Conservation (phyloP, 1,139 yeast species). For the Hansenula anomala region DNA sequence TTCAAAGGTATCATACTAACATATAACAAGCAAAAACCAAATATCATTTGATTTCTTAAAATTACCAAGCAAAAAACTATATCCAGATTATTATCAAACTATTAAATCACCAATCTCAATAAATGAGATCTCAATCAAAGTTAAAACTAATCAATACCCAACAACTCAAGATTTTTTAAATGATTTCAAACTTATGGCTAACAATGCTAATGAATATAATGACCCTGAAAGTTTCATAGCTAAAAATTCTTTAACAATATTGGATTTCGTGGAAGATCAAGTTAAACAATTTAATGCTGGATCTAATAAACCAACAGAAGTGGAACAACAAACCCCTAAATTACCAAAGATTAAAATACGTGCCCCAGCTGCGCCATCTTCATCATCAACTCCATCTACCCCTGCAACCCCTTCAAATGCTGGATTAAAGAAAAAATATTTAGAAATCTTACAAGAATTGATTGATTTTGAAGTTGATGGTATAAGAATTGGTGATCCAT, state of each 20-base stretch:
- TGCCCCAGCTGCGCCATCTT: not conserved
- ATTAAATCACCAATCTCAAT: constrained; percentile 64
- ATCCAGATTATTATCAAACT: constrained; percentile 77
- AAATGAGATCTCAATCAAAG: constrained; percentile 53
- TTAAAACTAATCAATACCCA: constrained; percentile 26
- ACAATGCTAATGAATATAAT: constrained; percentile 60
- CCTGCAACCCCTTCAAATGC: not conserved
- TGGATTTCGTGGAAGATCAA: constrained; percentile 38
- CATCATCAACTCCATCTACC: constrained; percentile 4
- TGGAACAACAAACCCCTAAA: not conserved
- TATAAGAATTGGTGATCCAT: constrained; percentile 38
- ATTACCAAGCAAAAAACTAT: constrained; percentile 67
- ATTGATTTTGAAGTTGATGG: constrained; percentile 18
- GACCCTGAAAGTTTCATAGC: constrained; percentile 62
- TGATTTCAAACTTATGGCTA: constrained; percentile 52
- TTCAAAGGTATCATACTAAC: not conserved
- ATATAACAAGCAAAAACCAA: constrained; percentile 21
- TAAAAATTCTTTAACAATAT: constrained; percentile 40
- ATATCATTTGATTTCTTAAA: constrained; percentile 55
- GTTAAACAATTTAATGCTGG: constrained; percentile 22
- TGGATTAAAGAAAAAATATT: constrained; percentile 7
- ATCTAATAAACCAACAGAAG: not conserved
- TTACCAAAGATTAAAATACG: constrained; percentile 4
- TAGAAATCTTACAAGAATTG: constrained; percentile 15
- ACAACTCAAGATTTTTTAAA: constrained; percentile 38